These are phyloP conservation scores for Colletotrichum endophyticum DNA, from an alignment of 2,329 filamentous ascomycete genomes.

Conservation along the genomic window DNA sequence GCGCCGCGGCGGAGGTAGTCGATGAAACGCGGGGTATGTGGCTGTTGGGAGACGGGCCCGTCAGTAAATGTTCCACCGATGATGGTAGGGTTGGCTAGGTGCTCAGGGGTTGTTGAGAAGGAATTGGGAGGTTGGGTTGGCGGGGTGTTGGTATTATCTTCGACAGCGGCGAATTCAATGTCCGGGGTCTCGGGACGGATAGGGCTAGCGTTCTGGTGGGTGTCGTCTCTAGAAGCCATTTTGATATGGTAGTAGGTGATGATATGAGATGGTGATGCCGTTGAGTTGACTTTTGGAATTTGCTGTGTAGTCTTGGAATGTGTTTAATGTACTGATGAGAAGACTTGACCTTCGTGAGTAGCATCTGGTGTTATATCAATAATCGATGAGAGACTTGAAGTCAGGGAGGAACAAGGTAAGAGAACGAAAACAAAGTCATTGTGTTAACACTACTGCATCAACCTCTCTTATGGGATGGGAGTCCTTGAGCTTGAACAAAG, in stretches of 20 bases:
- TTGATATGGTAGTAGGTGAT: rapidly evolving
- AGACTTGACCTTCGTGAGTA: neutral
- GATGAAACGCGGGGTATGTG: neutral
- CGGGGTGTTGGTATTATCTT: neutral
- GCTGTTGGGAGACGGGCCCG: neutral
- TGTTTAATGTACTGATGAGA: neutral
- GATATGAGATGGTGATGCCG: rapidly evolving
- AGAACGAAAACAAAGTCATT: neutral
- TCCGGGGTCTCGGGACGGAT: neutral
- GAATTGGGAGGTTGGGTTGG: neutral
- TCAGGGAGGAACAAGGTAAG: rapidly evolving
- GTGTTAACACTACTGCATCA: no score
- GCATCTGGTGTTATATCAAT: neutral
- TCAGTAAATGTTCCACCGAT: neutral
- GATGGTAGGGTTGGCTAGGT: neutral
- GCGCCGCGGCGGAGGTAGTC: neutral
- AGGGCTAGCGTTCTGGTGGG: neutral
- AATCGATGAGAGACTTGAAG: rapidly evolving
- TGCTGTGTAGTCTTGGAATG: rapidly evolving
- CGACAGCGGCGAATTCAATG: rapidly evolving
- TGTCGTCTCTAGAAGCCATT: neutral
- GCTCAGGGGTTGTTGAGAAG: neutral
- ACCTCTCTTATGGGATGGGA: no score
- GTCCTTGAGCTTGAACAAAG: neutral
- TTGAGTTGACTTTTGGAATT: rapidly evolving